Conservation (phyloP, 1,139 yeast genomes). For the Zhuliangozyma blackwelliae region DNA sequence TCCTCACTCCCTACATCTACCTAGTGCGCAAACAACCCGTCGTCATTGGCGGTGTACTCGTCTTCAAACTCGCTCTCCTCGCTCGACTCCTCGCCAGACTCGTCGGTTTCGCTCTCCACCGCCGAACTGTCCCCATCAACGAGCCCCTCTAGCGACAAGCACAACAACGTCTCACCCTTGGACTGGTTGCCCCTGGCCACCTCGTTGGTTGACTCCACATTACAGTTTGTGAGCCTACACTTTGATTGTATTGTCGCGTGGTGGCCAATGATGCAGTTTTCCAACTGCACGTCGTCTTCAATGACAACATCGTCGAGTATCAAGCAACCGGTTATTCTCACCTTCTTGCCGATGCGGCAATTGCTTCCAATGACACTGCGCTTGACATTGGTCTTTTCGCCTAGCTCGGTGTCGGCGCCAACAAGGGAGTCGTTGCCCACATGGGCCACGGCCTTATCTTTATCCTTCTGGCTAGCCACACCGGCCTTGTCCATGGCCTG, state of each 20-base stretch:
- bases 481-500: slow-evolving; percentile 35
- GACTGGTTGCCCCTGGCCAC: slow-evolving; percentile 60
- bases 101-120: slow-evolving; percentile 20
- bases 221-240: slow-evolving; percentile 66
- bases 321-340: slow-evolving; percentile 84
- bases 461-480: slow-evolving; percentile 18
- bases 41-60: slow-evolving; percentile 48
- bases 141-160: slow-evolving; percentile 55
- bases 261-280: slow-evolving; percentile 83
- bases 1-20: too few species aligned
- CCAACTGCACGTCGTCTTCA: slow-evolving; percentile 81
- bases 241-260: slow-evolving; percentile 58
- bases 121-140: slow-evolving; percentile 35
- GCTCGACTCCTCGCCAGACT: slow-evolving; percentile 16
- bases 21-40: slow-evolving; percentile 40
- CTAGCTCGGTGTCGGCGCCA: slow-evolving; percentile 55
- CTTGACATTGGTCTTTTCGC: slow-evolving; percentile 82
- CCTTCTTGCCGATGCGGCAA: slow-evolving; percentile 78
- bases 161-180: slow-evolving; percentile 80
- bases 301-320: slow-evolving; percentile 65
- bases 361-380: slow-evolving; percentile 71
- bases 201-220: slow-evolving; percentile 74
- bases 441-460: slow-evolving; percentile 65
- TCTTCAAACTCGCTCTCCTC: slow-evolving; percentile 30
- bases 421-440: slow-evolving; percentile 85